These are phyloP conservation scores for Gracilaria vermiculophylla DNA, from an alignment of 23 red algal species.

Conservation along the genomic window DNA sequence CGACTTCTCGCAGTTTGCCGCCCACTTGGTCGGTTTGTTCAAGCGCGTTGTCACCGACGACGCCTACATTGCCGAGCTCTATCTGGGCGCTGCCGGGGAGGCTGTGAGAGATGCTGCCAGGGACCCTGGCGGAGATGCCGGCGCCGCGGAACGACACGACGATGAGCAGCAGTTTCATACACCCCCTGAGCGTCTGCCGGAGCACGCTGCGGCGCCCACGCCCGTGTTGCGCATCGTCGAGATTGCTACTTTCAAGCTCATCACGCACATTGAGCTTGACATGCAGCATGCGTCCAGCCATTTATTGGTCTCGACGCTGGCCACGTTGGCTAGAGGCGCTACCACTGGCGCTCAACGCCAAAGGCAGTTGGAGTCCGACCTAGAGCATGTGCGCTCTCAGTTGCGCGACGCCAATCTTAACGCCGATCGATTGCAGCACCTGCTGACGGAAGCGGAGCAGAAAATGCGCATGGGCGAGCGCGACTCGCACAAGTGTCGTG, in stretches of 20 bases:
- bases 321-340: conserved; percentile 1
- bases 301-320: conserved; percentile 15
- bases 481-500: not conserved
- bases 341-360: not conserved
- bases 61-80: not conserved
- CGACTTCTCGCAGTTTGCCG: conserved; percentile 43
- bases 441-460: not conserved
- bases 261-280: conserved; percentile 37
- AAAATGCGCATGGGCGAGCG: not conserved
- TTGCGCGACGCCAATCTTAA: not conserved
- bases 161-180: not conserved
- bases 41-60: not conserved
- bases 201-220: not conserved
- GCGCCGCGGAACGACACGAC: not conserved
- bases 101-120: not conserved
- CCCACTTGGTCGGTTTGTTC: conserved; percentile 29
- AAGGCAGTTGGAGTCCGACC: not conserved
- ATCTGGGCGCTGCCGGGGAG: not conserved
- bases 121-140: no score
- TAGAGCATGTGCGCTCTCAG: not conserved
- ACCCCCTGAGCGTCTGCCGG: not conserved
- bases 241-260: conserved; percentile 25
- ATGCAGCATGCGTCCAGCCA: conserved; percentile 26
- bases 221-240: conserved; percentile 20
- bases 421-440: not conserved